Evolutionary conservation across 441 rosid species (phyloP).

Genomic region (Jatropha multifida): DNA sequence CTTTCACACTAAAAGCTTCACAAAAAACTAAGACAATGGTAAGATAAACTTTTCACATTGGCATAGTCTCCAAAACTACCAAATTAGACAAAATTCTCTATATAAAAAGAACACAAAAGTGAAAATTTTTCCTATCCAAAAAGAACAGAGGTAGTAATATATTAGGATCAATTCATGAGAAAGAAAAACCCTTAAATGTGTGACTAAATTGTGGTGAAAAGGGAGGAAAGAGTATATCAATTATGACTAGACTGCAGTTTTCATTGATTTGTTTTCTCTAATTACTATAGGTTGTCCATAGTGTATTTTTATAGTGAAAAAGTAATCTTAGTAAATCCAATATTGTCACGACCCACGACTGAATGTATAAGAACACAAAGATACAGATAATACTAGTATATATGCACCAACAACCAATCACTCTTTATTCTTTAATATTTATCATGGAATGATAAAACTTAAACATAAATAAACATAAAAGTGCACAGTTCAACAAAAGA

Average conservation of each 20-base stretch:
- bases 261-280: neutral
- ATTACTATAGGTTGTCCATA: neutral
- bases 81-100: too few species aligned
- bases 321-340: neutral
- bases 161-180: slow-evolving; percentile 4
- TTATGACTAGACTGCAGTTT: neutral
- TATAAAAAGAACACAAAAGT: too few species aligned
- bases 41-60: too few species aligned
- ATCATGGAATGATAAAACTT: neutral
- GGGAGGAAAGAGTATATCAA: neutral
- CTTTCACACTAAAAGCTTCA: too few species aligned
- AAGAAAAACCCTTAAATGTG: neutral
- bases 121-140: too few species aligned
- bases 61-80: too few species aligned
- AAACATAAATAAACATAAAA: neutral
- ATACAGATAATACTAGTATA: neutral
- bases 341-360: neutral
- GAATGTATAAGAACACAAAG: neutral
- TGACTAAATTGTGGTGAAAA: neutral
- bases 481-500: neutral
- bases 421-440: neutral
- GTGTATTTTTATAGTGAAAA: neutral
- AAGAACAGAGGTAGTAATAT: neutral
- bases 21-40: too few species aligned
- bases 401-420: neutral